These are phyloP conservation scores for Tylopilus sp. DNA, from an alignment of 1,284 basidiomycete genomes.

Conservation along the genomic window DNA sequence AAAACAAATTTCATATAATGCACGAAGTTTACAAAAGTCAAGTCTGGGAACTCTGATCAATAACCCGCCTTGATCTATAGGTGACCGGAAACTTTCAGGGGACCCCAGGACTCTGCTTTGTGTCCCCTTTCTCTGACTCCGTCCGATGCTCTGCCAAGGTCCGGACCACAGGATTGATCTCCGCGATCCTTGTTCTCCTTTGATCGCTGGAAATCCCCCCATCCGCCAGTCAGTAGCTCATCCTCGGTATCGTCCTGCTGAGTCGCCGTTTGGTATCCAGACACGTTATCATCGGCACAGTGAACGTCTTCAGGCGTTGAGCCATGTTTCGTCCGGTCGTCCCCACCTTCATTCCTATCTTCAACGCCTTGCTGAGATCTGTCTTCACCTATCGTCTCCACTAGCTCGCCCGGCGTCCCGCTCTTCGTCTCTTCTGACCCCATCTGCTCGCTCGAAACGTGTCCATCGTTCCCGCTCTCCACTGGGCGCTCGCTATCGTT, in stretches of 20 bases:
- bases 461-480: not conserved
- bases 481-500: not conserved
- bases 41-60: not conserved
- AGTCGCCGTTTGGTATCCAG: not conserved
- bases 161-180: not conserved
- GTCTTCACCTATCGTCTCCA: no score
- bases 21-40: conserved; percentile 1
- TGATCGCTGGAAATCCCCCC: not conserved
- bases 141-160: not conserved
- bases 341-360: not conserved
- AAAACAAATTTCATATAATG: no score
- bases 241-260: not conserved
- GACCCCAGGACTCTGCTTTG: not conserved
- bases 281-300: not conserved
- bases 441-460: not conserved
- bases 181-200: not conserved
- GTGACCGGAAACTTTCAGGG: no score
- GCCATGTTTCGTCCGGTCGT: not conserved
- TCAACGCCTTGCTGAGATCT: no score
- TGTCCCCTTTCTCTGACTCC: not conserved
- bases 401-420: no score
- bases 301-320: not conserved
- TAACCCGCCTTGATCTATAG: not conserved
- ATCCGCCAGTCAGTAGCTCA: not conserved
- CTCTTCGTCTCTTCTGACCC: no score